A percentile compares a stretch with the other conserved stretches of the same genome.
Evolutionary conservation across 2,329 filamentous ascomycete species (phyloP).

Genomic region (Macrophomina phaseolina): DNA sequence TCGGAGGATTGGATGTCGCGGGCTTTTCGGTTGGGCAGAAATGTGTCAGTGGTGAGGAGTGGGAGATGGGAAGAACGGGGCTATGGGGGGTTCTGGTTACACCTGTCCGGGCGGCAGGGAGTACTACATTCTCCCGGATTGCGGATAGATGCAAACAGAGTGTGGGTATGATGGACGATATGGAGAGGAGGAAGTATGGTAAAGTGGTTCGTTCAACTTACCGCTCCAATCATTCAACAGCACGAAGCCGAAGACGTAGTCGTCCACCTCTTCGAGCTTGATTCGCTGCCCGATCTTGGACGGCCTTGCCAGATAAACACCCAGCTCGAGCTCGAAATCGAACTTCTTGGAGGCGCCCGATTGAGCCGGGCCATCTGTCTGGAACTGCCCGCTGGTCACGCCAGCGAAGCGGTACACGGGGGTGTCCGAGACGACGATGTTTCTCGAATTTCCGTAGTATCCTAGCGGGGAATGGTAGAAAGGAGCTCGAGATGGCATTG

Average conservation of each 20-base stretch:
- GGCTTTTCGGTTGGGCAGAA: constrained; percentile 38
- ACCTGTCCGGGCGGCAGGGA: too few relatives aligned
- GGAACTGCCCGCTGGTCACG: constrained; percentile 37
- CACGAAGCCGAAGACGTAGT: constrained; percentile 67
- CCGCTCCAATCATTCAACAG: constrained; percentile 66
- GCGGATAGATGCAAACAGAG: neutral
- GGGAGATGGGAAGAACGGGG: neutral
- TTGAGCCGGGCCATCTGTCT: constrained; percentile 56
- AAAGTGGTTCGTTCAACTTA: neutral
- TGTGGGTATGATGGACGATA: neutral
- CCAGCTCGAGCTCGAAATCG: constrained; percentile 59
- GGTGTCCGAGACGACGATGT: constrained; percentile 57
- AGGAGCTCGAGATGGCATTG: constrained; percentile 22
- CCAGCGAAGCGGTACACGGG: constrained; percentile 34
- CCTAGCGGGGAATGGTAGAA: constrained; percentile 51
- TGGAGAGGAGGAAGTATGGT: neutral
- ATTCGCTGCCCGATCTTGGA: constrained; percentile 47
- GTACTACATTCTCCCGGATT: too few relatives aligned
- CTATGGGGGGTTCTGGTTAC: too few relatives aligned
- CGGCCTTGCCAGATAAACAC: constrained; percentile 51
- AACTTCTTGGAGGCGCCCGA: constrained; percentile 49
- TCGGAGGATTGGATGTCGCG: constrained; percentile 67
- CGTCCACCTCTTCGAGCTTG: constrained; percentile 49
- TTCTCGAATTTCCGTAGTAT: constrained; percentile 62
- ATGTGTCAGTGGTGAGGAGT: neutral